Evolutionary conservation across 2,329 filamentous ascomycete species (phyloP), one percentile per base, ranked within the genome.

Genomic region (Trichoderma guizhouense): DNA sequence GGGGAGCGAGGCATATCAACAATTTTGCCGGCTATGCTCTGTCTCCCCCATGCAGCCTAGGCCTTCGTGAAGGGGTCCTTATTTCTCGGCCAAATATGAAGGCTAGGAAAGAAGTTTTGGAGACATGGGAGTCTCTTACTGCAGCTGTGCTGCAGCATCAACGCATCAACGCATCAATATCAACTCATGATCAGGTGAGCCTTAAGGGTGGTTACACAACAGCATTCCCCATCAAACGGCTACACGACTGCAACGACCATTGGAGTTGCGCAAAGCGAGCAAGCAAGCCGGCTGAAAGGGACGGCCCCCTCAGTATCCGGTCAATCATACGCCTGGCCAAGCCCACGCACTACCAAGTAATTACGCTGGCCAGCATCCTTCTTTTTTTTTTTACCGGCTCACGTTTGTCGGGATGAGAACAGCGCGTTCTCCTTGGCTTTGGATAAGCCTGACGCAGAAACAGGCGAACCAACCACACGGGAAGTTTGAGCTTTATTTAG

Each of bases 101-200:
- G n/a, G 18, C 2, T n/a, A 12, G 5, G 28, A 28, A 53, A 47
- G n/a, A 51, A n/a, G 12, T 26, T 21, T n/a, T 51, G 21, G 36
- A 61, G 55, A 51, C 39, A 7, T 47, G 26, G 7, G 12, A 26
- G 34, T 39, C 28, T n/a, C 26, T 14, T 34, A n/a, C 43, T 15
- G 11, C 28, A 55, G 28, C 32, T 21, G 47, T 7, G 24, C 34
- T 32, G 32, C 68, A 34, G 18, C 24, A 58, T 64, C 28, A 18
- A 57, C n/a, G 18, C 24, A 58, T 64, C 28, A 18, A 57, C n/a
- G 51, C 26, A 55, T 14, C 14, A 26, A 64, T 58, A 18, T 55
- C 47, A 64, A 58, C 32, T 28, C 21, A 57, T 26, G 60, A 34
- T 63, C 68, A 71, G 61, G 60, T 62, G 60, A 57, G 61, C 60